Percentiles rank a stretch among this genome's conserved stretches.
Evolutionary conservation across 768 basidiomycete species (phyloP).

Genomic region (Kwoniella bestiolae): DNA sequence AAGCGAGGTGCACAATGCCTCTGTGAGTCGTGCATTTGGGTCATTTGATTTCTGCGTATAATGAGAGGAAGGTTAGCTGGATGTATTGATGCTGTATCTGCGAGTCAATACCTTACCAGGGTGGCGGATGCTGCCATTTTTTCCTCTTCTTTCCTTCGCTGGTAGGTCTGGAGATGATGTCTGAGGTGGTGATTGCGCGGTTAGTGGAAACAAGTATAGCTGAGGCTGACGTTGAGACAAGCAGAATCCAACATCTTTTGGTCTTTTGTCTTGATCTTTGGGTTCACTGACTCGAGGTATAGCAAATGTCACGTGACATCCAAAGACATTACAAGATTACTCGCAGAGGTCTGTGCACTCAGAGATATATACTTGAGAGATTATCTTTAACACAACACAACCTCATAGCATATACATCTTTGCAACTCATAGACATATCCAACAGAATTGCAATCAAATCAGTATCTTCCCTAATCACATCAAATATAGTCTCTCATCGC

Average conservation of each 20-base stretch:
- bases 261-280: no score
- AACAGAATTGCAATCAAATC: neutral
- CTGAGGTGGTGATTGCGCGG: neutral
- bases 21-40: conserved; percentile 33
- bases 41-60: conserved; percentile 36
- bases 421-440: neutral
- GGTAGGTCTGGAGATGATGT: neutral
- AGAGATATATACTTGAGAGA: no score
- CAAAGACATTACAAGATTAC: no score
- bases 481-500: neutral
- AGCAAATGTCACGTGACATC: no score
- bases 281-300: no score
- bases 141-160: neutral
- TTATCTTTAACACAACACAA: no score
- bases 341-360: no score
- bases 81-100: neutral
- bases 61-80: neutral
- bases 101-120: conserved; percentile 2
- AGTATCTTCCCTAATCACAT: neutral
- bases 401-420: neutral
- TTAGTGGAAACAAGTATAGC: no score
- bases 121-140: conserved; percentile 5
- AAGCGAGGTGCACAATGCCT: conserved; percentile 41
- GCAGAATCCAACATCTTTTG: no score
- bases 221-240: no score